These are phyloP conservation scores for Penstemon davidsonii DNA, from an alignment of 257 asterid genomes.

Conservation along the genomic window DNA sequence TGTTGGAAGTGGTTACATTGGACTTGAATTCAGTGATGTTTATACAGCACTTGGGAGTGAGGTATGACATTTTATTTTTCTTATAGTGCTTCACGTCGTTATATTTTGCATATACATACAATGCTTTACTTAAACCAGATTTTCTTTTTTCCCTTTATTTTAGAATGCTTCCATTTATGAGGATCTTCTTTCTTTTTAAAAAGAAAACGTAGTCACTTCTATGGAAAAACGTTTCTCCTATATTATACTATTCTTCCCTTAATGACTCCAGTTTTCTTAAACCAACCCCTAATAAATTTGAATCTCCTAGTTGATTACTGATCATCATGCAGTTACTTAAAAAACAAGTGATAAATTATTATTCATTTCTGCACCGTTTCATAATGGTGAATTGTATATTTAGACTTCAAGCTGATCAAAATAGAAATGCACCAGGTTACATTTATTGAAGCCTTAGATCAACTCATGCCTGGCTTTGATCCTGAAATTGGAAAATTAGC, in stretches of 20 bases:
- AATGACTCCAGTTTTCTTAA: neutral
- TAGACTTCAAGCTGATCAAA: no score
- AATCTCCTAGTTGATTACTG: constrained; percentile 7
- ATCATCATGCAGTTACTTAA: neutral
- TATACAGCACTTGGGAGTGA: constrained; percentile 98
- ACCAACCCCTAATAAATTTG: neutral
- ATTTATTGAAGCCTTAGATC: constrained; percentile 50
- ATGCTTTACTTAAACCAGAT: neutral
- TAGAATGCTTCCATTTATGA: constrained; percentile 16
- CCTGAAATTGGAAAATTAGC: constrained; percentile 85
- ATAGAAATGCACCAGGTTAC: constrained; percentile 31
- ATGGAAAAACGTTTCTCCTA: neutral
- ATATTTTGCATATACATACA: neutral
- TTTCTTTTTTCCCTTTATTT: constrained; percentile 1
- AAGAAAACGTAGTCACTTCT: neutral
- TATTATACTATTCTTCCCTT: neutral
- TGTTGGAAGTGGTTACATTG: constrained; percentile 97
- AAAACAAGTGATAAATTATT: no score
- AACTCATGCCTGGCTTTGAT: constrained; percentile 88
- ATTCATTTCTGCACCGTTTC: neutral
- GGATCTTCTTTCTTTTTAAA: neutral
- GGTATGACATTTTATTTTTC: constrained; percentile 41
- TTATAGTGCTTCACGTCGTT: constrained; percentile 15
- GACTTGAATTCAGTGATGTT: constrained; percentile 96
- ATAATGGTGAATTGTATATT: no score